Conservation (phyloP, 73 alveolate species). For the Paramecium pentaurelia region DNA sequence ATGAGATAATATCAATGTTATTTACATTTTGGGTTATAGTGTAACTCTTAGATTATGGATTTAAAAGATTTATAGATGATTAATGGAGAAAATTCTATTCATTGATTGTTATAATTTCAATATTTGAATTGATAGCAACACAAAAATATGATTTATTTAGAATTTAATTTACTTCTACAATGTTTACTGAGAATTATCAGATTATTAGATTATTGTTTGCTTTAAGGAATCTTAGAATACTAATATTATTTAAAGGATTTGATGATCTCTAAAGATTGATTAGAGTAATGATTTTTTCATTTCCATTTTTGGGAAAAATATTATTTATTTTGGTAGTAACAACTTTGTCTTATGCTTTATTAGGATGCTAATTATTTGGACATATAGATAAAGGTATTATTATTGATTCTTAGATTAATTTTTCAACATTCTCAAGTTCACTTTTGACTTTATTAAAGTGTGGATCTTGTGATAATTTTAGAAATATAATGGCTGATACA, state of each 20-base stretch:
- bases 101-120: not conserved
- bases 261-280: not conserved
- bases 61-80: conserved; percentile 20
- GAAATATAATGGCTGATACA: conserved; percentile 6
- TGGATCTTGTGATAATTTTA: not conserved
- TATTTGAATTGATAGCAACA: not conserved
- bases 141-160: not conserved
- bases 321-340: not conserved
- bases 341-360: not conserved
- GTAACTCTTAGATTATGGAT: not conserved
- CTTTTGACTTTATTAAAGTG: not conserved
- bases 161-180: not conserved
- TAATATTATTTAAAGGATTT: conserved; percentile 35
- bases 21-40: not conserved
- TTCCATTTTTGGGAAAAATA: conserved; percentile 21
- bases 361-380: not conserved
- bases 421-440: not conserved
- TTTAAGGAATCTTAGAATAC: not conserved
- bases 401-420: not conserved
- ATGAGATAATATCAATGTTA: not conserved
- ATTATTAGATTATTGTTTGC: not conserved
- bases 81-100: conserved; percentile 4
- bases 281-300: not conserved
- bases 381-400: conserved; percentile 14
- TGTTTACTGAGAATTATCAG: not conserved